These are phyloP conservation scores for Bidens hawaiensis DNA, from an alignment of 140 eudicot genomes.

Conservation along the genomic window DNA sequence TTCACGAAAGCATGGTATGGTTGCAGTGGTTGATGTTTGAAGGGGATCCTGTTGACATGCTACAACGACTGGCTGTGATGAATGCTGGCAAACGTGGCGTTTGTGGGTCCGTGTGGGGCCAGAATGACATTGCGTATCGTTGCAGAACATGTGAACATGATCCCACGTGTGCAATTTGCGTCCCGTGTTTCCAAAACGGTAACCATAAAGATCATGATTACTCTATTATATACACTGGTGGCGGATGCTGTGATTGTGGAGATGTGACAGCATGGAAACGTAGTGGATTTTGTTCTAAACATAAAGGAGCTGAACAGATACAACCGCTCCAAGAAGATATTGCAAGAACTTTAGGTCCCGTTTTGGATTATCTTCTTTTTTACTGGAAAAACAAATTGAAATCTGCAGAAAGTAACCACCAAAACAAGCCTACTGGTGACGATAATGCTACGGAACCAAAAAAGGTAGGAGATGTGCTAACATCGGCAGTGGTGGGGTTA, in stretches of 20 bases:
- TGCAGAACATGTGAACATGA: constrained; percentile 98
- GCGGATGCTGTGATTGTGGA: constrained; percentile 99
- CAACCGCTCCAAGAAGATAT: constrained; percentile 76
- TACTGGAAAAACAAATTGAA: constrained; percentile 55
- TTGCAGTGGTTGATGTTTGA: constrained; percentile 98
- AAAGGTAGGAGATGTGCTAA: constrained; percentile 57
- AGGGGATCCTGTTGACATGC: constrained; percentile 53
- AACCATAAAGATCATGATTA: constrained; percentile 90
- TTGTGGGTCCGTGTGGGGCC: constrained; percentile 98
- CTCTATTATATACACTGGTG: constrained; percentile 89
- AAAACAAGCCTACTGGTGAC: constrained; percentile 29
- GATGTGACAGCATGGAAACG: constrained; percentile 98
- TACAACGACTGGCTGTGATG: constrained; percentile 43
- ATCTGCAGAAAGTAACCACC: constrained; percentile 27
- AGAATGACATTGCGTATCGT: constrained; percentile 85
- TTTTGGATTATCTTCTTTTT: constrained; percentile 56
- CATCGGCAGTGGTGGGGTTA: constrained; percentile 76
- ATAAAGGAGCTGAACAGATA: constrained; percentile 95
- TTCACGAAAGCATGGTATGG: constrained; percentile 78
- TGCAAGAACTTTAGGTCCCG: constrained; percentile 73
- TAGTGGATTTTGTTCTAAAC: constrained; percentile 96
- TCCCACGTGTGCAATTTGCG: constrained; percentile 97
- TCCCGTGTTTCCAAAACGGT: constrained; percentile 94
- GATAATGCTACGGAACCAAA: constrained; percentile 29
- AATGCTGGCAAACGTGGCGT: constrained; percentile 77